Percentiles rank a stretch among this genome's conserved stretches.
phyloP scores from a whole-genome alignment of 164 flowering plant genomes.

The Protea cynaroides region DNA sequence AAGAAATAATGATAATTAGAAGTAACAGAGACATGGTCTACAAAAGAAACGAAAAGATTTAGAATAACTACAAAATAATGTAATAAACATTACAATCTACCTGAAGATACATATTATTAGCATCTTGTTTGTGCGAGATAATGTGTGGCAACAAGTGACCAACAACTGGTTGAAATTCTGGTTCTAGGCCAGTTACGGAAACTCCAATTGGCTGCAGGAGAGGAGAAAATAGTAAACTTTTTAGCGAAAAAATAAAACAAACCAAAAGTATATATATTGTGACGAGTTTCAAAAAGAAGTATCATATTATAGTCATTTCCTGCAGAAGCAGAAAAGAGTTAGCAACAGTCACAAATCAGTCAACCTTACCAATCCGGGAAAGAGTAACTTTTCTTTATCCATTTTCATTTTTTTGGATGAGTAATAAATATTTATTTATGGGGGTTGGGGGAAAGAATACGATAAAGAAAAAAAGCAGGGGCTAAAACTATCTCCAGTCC shows the following conservation, averaged over 20 bases:
- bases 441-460: too few species aligned
- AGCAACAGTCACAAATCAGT: background rate
- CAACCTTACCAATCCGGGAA: background rate
- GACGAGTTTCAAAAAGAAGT: background rate
- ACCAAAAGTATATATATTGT: background rate
- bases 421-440: too few species aligned
- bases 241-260: background rate
- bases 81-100: conserved; percentile 29
- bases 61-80: conserved; percentile 4
- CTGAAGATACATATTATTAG: conserved; percentile 77
- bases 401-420: too few species aligned
- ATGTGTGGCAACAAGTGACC: conserved; percentile 74
- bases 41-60: conserved; percentile 5
- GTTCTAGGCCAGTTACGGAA: conserved; percentile 70
- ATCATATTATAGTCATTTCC: background rate
- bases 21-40: conserved; percentile 16
- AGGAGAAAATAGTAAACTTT: background rate
- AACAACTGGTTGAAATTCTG: conserved; percentile 90
- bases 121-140: conserved; percentile 70
- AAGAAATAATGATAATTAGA: conserved; percentile 34
- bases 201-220: conserved; percentile 73
- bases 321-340: background rate
- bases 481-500: too few species aligned
- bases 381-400: too few species aligned
- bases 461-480: too few species aligned